phyloP scores from a whole-genome alignment of 2,329 filamentous ascomycete species.

The Penicillium sp. region DNA sequence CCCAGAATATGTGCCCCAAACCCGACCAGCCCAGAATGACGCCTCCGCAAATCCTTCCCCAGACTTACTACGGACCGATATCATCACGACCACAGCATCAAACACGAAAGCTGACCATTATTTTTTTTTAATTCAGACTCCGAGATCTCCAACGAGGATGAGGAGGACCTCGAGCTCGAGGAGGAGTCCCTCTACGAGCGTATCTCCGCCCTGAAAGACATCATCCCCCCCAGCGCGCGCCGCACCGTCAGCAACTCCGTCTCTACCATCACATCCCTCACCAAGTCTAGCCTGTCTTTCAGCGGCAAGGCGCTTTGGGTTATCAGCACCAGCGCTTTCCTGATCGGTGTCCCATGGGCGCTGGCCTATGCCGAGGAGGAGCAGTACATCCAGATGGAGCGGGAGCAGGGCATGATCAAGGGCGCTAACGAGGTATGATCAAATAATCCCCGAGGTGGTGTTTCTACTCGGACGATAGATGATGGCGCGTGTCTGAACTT shows the following conservation, averaged over 20 bases:
- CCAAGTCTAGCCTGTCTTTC: slow-evolving; percentile 57
- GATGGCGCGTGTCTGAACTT: background rate
- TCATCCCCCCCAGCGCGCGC: slow-evolving; percentile 71
- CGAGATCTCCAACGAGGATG: slow-evolving; percentile 79
- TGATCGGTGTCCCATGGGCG: slow-evolving; percentile 91
- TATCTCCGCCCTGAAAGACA: slow-evolving; percentile 71
- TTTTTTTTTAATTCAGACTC: slow-evolving; percentile 59
- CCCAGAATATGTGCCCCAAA: background rate
- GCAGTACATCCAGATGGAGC: slow-evolving; percentile 96
- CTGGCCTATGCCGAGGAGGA: slow-evolving; percentile 94
- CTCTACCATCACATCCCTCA: slow-evolving; percentile 47
- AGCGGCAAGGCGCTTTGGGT: slow-evolving; percentile 89
- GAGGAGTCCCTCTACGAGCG: slow-evolving; percentile 67
- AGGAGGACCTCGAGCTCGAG: slow-evolving; percentile 60
- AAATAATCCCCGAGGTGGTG: background rate
- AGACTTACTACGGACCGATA: background rate
- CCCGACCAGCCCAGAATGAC: background rate
- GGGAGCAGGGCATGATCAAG: slow-evolving; percentile 95
- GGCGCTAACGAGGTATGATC: slow-evolving; percentile 72
- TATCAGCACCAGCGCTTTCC: slow-evolving; percentile 81
- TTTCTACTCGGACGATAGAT: background rate
- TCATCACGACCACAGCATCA: slow-evolving; percentile 10
- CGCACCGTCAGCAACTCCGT: slow-evolving; percentile 65
- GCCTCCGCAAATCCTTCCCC: background rate
- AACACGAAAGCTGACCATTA: slow-evolving; percentile 4